Evolutionary conservation across 2,329 filamentous ascomycete genomes (phyloP).

Genomic region (Bipolaris oryzae): DNA sequence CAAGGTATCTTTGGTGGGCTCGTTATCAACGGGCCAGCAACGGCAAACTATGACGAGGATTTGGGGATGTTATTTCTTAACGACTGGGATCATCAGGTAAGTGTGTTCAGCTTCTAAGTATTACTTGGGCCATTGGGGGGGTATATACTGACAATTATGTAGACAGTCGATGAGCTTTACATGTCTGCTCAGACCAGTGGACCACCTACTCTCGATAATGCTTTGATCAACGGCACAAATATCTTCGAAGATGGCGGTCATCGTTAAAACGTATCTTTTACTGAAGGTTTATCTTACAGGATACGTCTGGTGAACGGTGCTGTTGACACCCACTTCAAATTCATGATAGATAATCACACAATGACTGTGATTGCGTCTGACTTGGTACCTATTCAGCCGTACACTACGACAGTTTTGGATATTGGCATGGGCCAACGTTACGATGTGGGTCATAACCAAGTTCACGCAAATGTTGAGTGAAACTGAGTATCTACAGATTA

Average conservation of each 20-base stretch:
- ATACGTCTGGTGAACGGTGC: conserved; percentile 53
- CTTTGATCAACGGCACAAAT: conserved; percentile 55
- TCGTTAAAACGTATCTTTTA: conserved; percentile 47
- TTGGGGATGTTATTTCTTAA: conserved; percentile 51
- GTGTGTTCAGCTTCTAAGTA: not conserved
- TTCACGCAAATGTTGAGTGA: not conserved
- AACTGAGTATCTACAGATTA: conserved; percentile 7
- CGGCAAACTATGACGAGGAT: conserved; percentile 52
- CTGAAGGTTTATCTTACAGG: conserved; percentile 49
- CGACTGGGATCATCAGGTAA: conserved; percentile 51
- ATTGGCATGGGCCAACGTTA: conserved; percentile 52
- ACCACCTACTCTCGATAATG: conserved; percentile 50
- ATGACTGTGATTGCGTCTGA: conserved; percentile 53
- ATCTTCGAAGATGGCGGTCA: conserved; percentile 40
- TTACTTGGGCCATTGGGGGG: not conserved
- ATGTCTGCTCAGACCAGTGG: conserved; percentile 30
- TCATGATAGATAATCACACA: conserved; percentile 53
- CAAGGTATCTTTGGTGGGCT: conserved; percentile 51
- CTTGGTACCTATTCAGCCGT: conserved; percentile 52
- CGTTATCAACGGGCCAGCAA: conserved; percentile 50
- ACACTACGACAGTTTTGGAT: conserved; percentile 47
- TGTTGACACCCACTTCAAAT: conserved; percentile 50
- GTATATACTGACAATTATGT: not conserved
- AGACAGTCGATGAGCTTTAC: conserved; percentile 48
- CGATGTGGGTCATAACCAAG: conserved; percentile 24